phyloP scores from a whole-genome alignment of 192 early-diverging fungal genomes.

The Funneliformis mosseae region DNA sequence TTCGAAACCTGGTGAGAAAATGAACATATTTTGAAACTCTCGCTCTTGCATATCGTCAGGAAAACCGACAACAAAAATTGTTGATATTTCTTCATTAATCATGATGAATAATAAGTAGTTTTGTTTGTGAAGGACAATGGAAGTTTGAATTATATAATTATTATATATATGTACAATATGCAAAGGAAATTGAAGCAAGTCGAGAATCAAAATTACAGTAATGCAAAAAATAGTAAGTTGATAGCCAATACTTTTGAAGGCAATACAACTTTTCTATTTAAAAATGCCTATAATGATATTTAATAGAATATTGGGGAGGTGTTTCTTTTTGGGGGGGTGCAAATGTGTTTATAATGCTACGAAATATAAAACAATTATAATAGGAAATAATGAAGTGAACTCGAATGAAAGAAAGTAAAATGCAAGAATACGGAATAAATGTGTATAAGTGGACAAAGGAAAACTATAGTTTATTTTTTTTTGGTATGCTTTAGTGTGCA shows the following conservation, averaged over 20 bases:
- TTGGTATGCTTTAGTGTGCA: conserved; percentile 5
- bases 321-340: background rate
- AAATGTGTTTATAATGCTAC: background rate
- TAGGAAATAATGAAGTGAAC: background rate
- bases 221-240: background rate
- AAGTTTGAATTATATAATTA: background rate
- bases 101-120: conserved; percentile 13
- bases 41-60: conserved; percentile 99
- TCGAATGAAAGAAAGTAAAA: background rate
- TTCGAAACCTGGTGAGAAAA: conserved; percentile 95
- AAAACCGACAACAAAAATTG: conserved; percentile 99
- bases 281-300: conserved; percentile 10
- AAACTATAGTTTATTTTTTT: background rate
- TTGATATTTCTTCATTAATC: conserved; percentile 89
- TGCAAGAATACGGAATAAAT: background rate
- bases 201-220: background rate
- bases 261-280: conserved; percentile 23
- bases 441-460: background rate
- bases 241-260: conserved; percentile 21
- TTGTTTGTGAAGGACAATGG: background rate
- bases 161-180: conserved; percentile 18
- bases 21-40: conserved; percentile 99
- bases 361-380: conserved; percentile 7
- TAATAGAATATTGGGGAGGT: background rate
- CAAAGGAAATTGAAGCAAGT: conserved; percentile 9